Evolutionary conservation across 2,329 filamentous ascomycete genomes (phyloP).

Genomic region (Periconia digitata): DNA sequence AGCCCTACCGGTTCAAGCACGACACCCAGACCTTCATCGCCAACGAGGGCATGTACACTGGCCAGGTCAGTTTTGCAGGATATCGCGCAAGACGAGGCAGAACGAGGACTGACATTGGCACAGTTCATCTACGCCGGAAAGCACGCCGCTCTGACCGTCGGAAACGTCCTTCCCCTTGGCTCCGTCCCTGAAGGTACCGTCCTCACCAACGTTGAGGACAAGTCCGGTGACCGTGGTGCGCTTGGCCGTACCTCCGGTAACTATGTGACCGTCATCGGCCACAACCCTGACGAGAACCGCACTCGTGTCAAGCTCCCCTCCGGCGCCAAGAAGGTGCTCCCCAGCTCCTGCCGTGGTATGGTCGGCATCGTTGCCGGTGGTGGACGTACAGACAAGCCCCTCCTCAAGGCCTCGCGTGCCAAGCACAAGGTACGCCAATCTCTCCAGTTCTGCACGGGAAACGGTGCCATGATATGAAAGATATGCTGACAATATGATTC

Average conservation of each 20-base stretch:
- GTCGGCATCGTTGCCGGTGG: conserved; percentile 99
- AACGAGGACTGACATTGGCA: conserved; percentile 19
- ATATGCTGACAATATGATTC: conserved; percentile 2
- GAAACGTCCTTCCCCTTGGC: conserved; percentile 93
- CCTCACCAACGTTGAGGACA: conserved; percentile 99
- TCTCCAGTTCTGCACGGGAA: no score
- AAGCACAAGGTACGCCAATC: conserved; percentile 74
- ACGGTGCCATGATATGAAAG: no score
- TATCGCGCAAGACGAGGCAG: not conserved
- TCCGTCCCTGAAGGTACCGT: conserved; percentile 99
- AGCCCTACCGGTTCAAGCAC: conserved; percentile 95
- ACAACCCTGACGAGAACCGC: conserved; percentile 76
- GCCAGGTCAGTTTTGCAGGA: conserved; percentile 60
- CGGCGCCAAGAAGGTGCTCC: conserved; percentile 98
- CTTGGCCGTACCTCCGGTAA: conserved; percentile 97
- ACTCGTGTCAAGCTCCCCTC: conserved; percentile 99
- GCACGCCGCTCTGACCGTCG: conserved; percentile 94
- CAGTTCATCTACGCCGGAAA: conserved; percentile 98
- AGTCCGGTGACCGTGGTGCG: conserved; percentile 93
- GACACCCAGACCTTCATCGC: conserved; percentile 99
- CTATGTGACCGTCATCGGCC: conserved; percentile 76
- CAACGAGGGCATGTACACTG: conserved; percentile 99
- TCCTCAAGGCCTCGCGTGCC: conserved; percentile 98
- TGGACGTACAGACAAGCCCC: conserved; percentile 99
- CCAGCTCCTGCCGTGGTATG: conserved; percentile 92